phyloP scores from a whole-genome alignment of 2,329 filamentous ascomycete genomes.

The Scorias spongiosa region DNA sequence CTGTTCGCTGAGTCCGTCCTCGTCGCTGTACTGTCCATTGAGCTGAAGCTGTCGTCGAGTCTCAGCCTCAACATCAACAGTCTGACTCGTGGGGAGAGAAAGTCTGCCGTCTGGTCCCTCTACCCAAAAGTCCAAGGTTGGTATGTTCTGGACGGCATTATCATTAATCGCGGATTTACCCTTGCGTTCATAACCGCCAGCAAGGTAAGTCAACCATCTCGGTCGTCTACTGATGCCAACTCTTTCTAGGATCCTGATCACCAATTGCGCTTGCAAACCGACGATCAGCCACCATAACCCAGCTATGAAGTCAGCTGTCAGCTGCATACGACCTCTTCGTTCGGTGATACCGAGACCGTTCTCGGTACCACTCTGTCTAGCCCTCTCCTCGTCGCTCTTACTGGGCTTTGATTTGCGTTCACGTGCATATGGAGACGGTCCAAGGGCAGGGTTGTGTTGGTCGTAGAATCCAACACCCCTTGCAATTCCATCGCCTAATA shows the following conservation, averaged over 20 bases:
- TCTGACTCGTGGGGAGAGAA: slow-evolving; percentile 42
- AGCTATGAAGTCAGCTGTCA: slow-evolving; percentile 59
- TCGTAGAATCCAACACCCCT: slow-evolving; percentile 19
- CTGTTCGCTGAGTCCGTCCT: slow-evolving; percentile 54
- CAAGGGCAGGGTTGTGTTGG: slow-evolving; percentile 18
- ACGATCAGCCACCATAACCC: slow-evolving; percentile 55
- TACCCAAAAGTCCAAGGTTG: slow-evolving; percentile 36
- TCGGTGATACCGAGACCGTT: slow-evolving; percentile 67
- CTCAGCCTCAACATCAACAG: slow-evolving; percentile 69
- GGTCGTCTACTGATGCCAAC: slow-evolving; percentile 49
- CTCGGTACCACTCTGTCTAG: slow-evolving; percentile 19
- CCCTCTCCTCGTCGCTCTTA: slow-evolving; percentile 8
- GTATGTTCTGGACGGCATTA: too few species aligned
- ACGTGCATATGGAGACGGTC: slow-evolving; percentile 43
- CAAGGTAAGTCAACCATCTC: slow-evolving; percentile 42
- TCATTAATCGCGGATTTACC: slow-evolving; percentile 9
- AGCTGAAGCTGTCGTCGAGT: slow-evolving; percentile 47
- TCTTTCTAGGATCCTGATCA: slow-evolving; percentile 39
- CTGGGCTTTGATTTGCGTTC: slow-evolving; percentile 41
- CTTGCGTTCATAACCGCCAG: slow-evolving; percentile 26
- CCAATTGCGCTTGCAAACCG: slow-evolving; percentile 40
- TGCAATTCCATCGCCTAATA: slow-evolving; percentile 27
- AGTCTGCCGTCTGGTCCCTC: slow-evolving; percentile 36
- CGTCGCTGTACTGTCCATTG: slow-evolving; percentile 32
- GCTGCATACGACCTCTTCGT: slow-evolving; percentile 61